phyloP scores from a whole-genome alignment of 2,329 filamentous ascomycete genomes.

The Claviceps capensis region DNA sequence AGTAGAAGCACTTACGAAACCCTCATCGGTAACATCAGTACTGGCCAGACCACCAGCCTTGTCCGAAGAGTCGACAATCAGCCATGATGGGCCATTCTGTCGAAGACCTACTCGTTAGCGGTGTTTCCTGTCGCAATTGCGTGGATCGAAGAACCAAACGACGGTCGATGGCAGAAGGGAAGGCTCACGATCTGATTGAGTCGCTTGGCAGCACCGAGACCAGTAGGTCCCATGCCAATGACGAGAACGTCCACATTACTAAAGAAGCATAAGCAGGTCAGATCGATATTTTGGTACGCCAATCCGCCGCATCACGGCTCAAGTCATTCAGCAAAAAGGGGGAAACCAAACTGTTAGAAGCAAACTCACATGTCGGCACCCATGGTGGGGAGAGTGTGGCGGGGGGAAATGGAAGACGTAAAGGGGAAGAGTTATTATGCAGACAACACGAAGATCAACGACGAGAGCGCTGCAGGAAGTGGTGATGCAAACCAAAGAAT shows the following conservation, averaged over 20 bases:
- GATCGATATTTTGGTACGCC: slow-evolving; percentile 8
- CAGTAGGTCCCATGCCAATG: slow-evolving; percentile 94
- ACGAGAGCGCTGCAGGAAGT: slow-evolving; percentile 5
- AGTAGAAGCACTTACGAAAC: slow-evolving; percentile 61
- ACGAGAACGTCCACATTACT: slow-evolving; percentile 94
- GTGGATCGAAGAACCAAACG: slow-evolving; percentile 5
- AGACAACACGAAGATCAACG: slow-evolving; percentile 3
- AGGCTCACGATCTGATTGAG: slow-evolving; percentile 80
- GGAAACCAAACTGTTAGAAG: background rate
- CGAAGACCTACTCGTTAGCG: slow-evolving; percentile 13
- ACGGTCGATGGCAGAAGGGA: slow-evolving; percentile 11
- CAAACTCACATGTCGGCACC: slow-evolving; percentile 24
- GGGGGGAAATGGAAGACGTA: slow-evolving; percentile 1
- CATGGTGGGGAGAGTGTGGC: slow-evolving; percentile 22
- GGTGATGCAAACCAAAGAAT: slow-evolving; percentile 4
- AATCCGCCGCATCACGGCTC: background rate
- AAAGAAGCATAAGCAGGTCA: slow-evolving; percentile 6
- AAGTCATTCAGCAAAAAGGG: background rate
- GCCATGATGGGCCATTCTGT: slow-evolving; percentile 83
- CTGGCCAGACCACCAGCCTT: slow-evolving; percentile 91
- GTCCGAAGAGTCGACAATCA: slow-evolving; percentile 87
- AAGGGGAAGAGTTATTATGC: background rate
- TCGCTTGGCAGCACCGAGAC: slow-evolving; percentile 94
- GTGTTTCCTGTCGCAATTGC: slow-evolving; percentile 1
- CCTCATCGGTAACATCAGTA: slow-evolving; percentile 88